Evolutionary conservation across 176 grass and related monocot genomes (phyloP).

Genomic region (Panicum miliaceum): DNA sequence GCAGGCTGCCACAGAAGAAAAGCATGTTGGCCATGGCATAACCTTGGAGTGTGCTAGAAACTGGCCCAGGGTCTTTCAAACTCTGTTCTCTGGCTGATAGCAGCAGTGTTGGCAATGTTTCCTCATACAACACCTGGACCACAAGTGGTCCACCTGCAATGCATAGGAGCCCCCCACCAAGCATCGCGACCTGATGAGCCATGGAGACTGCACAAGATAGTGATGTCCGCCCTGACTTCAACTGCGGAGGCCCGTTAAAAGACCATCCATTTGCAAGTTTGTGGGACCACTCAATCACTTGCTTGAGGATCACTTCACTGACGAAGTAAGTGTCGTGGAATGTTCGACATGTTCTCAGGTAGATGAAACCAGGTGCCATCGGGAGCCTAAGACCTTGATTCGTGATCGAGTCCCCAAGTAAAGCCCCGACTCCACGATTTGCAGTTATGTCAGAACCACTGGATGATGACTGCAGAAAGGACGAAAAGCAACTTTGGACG

Average conservation of each 20-base stretch:
- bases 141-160: slow-evolving; percentile 73
- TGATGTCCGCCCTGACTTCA: slow-evolving; percentile 72
- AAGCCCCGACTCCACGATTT: slow-evolving; percentile 68
- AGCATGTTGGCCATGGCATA: slow-evolving; percentile 92
- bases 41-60: slow-evolving; percentile 73
- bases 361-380: slow-evolving; percentile 82
- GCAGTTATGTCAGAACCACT: slow-evolving; percentile 58
- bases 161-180: slow-evolving; percentile 84
- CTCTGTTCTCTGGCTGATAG: slow-evolving; percentile 63
- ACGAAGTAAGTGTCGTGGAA: slow-evolving; percentile 88
- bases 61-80: slow-evolving; percentile 52
- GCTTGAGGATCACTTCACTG: slow-evolving; percentile 80
- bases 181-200: slow-evolving; percentile 73
- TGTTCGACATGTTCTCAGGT: slow-evolving; percentile 77
- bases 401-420: slow-evolving; percentile 74
- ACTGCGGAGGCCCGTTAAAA: slow-evolving; percentile 55
- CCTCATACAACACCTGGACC: slow-evolving; percentile 91
- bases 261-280: slow-evolving; percentile 76
- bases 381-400: slow-evolving; percentile 67
- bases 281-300: slow-evolving; percentile 74
- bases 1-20: slow-evolving; percentile 72
- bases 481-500: slow-evolving; percentile 81
- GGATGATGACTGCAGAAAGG: slow-evolving; percentile 66
- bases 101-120: slow-evolving; percentile 81
- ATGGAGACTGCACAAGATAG: slow-evolving; percentile 70